Percentiles rank a stretch among this genome's conserved stretches.
phyloP scores from a whole-genome alignment of 192 early-diverging fungal genomes.

The Geranomyces variabilis region DNA sequence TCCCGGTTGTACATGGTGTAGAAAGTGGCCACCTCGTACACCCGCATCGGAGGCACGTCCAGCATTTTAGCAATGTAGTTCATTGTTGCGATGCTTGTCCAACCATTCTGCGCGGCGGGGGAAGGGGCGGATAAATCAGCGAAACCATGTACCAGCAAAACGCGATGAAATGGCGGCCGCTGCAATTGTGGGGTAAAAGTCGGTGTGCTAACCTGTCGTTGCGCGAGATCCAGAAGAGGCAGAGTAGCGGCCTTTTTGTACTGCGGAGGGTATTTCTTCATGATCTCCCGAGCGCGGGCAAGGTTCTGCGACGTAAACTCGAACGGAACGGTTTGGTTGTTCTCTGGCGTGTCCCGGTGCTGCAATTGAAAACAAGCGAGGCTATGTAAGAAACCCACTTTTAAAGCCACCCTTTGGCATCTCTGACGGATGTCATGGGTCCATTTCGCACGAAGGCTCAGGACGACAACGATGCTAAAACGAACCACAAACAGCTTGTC shows the following conservation, averaged over 20 bases:
- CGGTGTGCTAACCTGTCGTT: constrained; percentile 69
- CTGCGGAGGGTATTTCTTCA: constrained; percentile 94
- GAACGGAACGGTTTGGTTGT: constrained; percentile 78
- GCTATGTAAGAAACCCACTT: background rate
- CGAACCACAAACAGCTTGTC: constrained; percentile 15
- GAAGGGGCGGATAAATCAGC: too few relatives aligned
- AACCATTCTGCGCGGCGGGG: constrained; percentile 69
- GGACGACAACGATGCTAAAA: too few relatives aligned
- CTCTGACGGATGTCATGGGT: too few relatives aligned
- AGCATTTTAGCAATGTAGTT: constrained; percentile 92
- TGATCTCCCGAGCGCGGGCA: constrained; percentile 79
- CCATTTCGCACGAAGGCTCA: too few relatives aligned
- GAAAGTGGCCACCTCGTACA: constrained; percentile 99
- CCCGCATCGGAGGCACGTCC: constrained; percentile 97
- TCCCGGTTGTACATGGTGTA: constrained; percentile 99
- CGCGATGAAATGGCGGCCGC: too few relatives aligned
- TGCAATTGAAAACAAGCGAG: constrained; percentile 12
- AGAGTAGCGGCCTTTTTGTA: constrained; percentile 98
- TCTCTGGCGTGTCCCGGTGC: constrained; percentile 50
- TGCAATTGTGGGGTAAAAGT: background rate
- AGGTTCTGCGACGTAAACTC: constrained; percentile 82
- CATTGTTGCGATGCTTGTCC: constrained; percentile 94
- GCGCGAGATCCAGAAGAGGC: constrained; percentile 92
- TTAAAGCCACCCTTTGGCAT: too few relatives aligned
- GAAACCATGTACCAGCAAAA: too few relatives aligned